A percentile compares a stretch with the other conserved stretches of the same genome.
phyloP scores from a whole-genome alignment of 2,329 filamentous ascomycete species.

The Dryadomyces quercus-mongolicae region DNA sequence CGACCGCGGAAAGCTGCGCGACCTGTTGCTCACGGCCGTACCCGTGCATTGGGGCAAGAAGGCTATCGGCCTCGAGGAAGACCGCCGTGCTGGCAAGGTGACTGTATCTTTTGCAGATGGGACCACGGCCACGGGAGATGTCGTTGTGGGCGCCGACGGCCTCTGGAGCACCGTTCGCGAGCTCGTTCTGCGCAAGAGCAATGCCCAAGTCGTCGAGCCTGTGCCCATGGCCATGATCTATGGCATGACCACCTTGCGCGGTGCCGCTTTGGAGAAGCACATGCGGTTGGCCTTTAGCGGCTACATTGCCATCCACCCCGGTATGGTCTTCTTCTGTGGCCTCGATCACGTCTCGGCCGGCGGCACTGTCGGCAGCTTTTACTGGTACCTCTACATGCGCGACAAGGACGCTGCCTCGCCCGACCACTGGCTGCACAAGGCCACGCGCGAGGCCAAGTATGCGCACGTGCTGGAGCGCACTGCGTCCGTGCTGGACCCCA shows the following conservation, averaged over 20 bases:
- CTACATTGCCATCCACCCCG: conserved; percentile 13
- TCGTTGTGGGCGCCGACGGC: conserved; percentile 36
- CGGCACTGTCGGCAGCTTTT: conserved; percentile 15
- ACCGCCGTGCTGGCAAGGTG: conserved; percentile 19
- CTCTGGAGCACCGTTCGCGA: conserved; percentile 23
- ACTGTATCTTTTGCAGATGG: conserved; percentile 31
- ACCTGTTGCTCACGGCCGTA: conserved; percentile 17
- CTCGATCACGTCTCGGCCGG: conserved; percentile 13
- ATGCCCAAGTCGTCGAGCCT: conserved; percentile 15
- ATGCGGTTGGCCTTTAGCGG: conserved; percentile 20
- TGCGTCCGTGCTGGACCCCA: conserved; percentile 1
- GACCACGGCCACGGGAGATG: conserved; percentile 25
- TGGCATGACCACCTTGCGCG: conserved; percentile 16
- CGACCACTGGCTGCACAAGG: conserved; percentile 20
- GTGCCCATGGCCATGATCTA: conserved; percentile 17
- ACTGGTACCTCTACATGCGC: conserved; percentile 16
- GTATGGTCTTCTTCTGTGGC: conserved; percentile 14
- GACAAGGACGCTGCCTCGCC: conserved; percentile 15
- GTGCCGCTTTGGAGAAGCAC: conserved; percentile 18
- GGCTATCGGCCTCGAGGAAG: conserved; percentile 21
- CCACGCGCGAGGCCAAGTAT: conserved; percentile 8
- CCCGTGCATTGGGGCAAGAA: conserved; percentile 26
- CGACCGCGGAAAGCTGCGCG: conserved; percentile 17
- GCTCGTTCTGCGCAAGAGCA: conserved; percentile 15
- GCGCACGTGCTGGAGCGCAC: conserved; percentile 1